Evolutionary conservation across 2,329 filamentous ascomycete species (phyloP).

Genomic region (Coniella lustricola): DNA sequence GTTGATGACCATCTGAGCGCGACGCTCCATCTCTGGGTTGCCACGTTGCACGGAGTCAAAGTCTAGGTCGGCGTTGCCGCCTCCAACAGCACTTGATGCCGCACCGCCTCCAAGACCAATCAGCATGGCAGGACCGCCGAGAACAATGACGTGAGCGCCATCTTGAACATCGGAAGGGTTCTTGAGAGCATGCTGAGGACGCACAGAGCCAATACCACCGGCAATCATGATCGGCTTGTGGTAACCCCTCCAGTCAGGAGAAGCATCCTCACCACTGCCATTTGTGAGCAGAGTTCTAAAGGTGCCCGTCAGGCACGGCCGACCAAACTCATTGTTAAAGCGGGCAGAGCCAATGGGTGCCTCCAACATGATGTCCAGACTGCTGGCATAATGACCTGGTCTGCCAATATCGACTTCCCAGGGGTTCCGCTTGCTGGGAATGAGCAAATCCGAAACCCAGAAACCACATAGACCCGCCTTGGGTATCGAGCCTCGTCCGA

Average conservation of each 20-base stretch:
- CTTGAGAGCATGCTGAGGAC: slow-evolving; percentile 87
- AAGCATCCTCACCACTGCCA: slow-evolving; percentile 45
- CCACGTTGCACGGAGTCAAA: slow-evolving; percentile 96
- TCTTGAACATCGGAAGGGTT: slow-evolving; percentile 69
- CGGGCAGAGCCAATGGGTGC: slow-evolving; percentile 90
- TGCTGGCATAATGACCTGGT: slow-evolving; percentile 86
- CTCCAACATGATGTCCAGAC: slow-evolving; percentile 95
- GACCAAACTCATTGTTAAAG: slow-evolving; percentile 97
- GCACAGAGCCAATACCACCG: slow-evolving; percentile 85
- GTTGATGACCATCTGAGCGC: slow-evolving; percentile 98
- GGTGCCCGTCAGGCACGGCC: slow-evolving; percentile 80
- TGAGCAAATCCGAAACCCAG: slow-evolving; percentile 88
- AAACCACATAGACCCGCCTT: slow-evolving; percentile 91
- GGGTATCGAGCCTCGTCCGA: slow-evolving; percentile 84
- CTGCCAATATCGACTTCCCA: slow-evolving; percentile 92
- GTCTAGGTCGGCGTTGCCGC: slow-evolving; percentile 82
- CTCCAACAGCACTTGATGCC: slow-evolving; percentile 83
- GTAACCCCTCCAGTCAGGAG: slow-evolving; percentile 73
- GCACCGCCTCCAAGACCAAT: slow-evolving; percentile 95
- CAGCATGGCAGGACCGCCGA: slow-evolving; percentile 94
- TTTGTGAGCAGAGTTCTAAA: slow-evolving; percentile 83
- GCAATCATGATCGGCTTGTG: slow-evolving; percentile 99
- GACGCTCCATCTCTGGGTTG: slow-evolving; percentile 91
- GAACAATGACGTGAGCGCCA: slow-evolving; percentile 85
- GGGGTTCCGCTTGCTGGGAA: slow-evolving; percentile 72